Percentiles rank a stretch among this genome's conserved stretches.
Evolutionary conservation across 1,284 basidiomycete species (phyloP).

Genomic region (Fomes fomentarius): DNA sequence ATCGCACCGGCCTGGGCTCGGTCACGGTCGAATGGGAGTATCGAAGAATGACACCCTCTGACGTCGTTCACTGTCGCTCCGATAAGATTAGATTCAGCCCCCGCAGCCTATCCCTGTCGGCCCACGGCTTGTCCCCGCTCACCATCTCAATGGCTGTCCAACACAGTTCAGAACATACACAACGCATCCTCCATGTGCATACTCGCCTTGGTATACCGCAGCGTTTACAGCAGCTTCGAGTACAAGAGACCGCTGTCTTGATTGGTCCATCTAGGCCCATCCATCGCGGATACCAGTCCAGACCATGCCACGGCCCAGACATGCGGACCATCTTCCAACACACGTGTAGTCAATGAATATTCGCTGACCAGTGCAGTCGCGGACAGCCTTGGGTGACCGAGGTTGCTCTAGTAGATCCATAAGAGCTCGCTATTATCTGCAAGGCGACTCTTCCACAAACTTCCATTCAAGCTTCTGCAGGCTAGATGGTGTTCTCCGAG

Average conservation of each 20-base stretch:
- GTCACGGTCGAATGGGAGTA: slow-evolving; percentile 9
- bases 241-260: too few species aligned
- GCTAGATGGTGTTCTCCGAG: too few species aligned
- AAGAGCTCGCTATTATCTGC: too few species aligned
- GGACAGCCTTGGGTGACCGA: too few species aligned
- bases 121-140: background rate
- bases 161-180: background rate
- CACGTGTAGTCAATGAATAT: background rate
- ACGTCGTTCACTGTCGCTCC: background rate
- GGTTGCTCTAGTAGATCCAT: too few species aligned
- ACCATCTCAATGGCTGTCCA: background rate
- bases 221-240: background rate
- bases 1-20: slow-evolving; percentile 11
- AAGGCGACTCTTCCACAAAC: too few species aligned
- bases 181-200: background rate
- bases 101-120: background rate
- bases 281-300: background rate
- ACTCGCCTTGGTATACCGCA: background rate
- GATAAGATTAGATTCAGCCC: slow-evolving; percentile 16
- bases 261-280: background rate
- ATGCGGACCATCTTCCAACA: background rate
- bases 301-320: slow-evolving; percentile 1
- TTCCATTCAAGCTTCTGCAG: too few species aligned
- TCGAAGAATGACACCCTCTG: background rate
- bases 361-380: too few species aligned